phyloP scores from a whole-genome alignment of 176 grass and related monocot species.

The Carex kokanica region DNA sequence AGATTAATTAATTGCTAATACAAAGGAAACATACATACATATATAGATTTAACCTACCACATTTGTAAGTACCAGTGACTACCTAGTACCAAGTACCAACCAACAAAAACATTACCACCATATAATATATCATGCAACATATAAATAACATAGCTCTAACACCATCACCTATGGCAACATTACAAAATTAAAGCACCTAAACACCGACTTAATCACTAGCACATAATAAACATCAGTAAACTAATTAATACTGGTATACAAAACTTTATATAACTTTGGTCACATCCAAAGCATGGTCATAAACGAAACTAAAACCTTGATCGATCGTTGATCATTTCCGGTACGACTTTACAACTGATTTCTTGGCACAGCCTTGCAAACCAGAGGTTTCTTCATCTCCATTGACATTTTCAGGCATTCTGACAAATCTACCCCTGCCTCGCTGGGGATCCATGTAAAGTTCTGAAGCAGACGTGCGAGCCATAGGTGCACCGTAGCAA shows the following conservation, averaged over 20 bases:
- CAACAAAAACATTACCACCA: slow-evolving; percentile 16
- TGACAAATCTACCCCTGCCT: slow-evolving; percentile 46
- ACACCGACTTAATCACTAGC: neutral
- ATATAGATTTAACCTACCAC: neutral
- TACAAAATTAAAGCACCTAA: slow-evolving; percentile 3
- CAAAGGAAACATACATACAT: neutral
- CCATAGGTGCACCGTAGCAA: slow-evolving; percentile 67
- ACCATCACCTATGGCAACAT: slow-evolving; percentile 20
- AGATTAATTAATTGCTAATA: neutral
- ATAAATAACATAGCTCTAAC: slow-evolving; percentile 15
- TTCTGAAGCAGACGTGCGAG: slow-evolving; percentile 54
- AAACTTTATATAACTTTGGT: slow-evolving; percentile 24
- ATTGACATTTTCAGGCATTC: slow-evolving; percentile 74
- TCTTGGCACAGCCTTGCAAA: slow-evolving; percentile 48
- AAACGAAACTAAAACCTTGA: neutral
- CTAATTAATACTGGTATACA: neutral
- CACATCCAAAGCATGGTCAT: slow-evolving; percentile 6
- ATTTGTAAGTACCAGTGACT: neutral
- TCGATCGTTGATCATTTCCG: neutral
- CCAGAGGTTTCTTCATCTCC: slow-evolving; percentile 66
- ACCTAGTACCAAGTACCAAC: neutral
- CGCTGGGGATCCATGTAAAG: slow-evolving; percentile 40
- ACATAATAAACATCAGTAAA: slow-evolving; percentile 20
- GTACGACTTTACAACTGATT: slow-evolving; percentile 6
- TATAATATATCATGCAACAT: slow-evolving; percentile 16